Conservation (phyloP, 129 eudicot species). For the Rutidosis leptorrhynchoides region DNA sequence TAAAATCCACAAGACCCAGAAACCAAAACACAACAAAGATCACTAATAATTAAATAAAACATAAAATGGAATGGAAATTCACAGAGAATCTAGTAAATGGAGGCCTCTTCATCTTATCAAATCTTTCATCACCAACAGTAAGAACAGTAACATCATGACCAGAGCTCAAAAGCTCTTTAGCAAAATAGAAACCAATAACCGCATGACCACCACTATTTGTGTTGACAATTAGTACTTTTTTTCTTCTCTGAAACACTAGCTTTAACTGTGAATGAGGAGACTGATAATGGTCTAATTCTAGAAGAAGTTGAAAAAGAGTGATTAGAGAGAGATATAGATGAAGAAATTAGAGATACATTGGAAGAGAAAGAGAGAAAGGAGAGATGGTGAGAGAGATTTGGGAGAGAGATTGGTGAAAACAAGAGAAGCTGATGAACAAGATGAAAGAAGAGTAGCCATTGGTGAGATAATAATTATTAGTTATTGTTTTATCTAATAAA, state of each 20-base stretch:
- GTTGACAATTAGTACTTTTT: conserved; percentile 78
- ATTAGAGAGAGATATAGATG: conserved; percentile 28
- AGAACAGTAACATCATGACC: conserved; percentile 84
- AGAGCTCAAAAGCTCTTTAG: conserved; percentile 68
- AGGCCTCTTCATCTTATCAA: conserved; percentile 98
- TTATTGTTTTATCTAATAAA: too few species aligned
- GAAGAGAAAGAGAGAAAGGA: conserved; percentile 31
- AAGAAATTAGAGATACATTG: conserved; percentile 25
- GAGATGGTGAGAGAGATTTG: conserved; percentile 24
- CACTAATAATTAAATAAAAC: not conserved
- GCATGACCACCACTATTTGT: conserved; percentile 98
- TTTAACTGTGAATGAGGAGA: conserved; percentile 43
- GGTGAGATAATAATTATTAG: too few species aligned
- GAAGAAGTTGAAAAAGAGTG: conserved; percentile 26
- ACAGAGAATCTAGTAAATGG: conserved; percentile 89
- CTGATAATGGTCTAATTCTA: conserved; percentile 19
- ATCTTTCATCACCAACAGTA: conserved; percentile 83
- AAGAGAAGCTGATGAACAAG: conserved; percentile 55
- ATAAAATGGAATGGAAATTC: not conserved
- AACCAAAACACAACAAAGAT: conserved; percentile 14
- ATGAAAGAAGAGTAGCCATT: conserved; percentile 72
- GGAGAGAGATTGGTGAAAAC: conserved; percentile 42
- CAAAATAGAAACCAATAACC: conserved; percentile 94
- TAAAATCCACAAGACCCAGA: conserved; percentile 15
- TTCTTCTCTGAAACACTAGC: conserved; percentile 58